Base-by-base conservation (phyloP, 148 eudicot species). In the Rhododendron ovatum region DNA sequence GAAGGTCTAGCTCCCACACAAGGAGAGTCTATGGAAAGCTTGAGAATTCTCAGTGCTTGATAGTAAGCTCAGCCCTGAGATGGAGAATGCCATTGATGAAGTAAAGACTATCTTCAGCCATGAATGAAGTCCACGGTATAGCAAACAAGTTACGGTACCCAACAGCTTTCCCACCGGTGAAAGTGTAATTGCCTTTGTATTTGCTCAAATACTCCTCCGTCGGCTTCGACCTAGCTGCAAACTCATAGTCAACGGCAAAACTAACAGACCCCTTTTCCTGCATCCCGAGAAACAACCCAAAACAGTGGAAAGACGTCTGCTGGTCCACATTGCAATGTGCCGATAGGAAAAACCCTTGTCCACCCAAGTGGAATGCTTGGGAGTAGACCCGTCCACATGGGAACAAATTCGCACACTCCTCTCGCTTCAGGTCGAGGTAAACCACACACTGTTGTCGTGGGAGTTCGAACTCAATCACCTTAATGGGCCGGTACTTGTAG, bases 281-380 rank as follows among this genome's bases (percentile, higher is more conserved):
- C 98, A 96, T 96, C 55, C 98, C 98, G 14, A 96, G 86, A 88
- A 95, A 95, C 55, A 95, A 85, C 81, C 98, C 98, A 17, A 95
- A 95, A 83, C 98, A 95, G 65, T 95, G 98, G 87, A 92, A 93
- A 9, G 98, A 92, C 92, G 94, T 94, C 84, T 94, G 98, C 74
- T 95, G 98, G 85, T 95, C 98, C 98, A 94, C 92, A 89, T 95
- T 95, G 89, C 98, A 95, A 84, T 95, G 98, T 15, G 98, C 98
- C 0, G 98, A 95, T 14, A 95, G 91, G 87, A 95, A 95, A 87
- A 95, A 95, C 18, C 98, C 98, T 90, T 95, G 98, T 20, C 98
- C 98, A 17, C 98, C 98, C 61, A 95, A 88, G 88, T 95, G 98
- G 83, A 95, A 95, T 26, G 98, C 98, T 82, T 95, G 98, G 37